Base-by-base conservation (phyloP, 495 filamentous ascomycete genomes). In the Neurospora pannonica region DNA sequence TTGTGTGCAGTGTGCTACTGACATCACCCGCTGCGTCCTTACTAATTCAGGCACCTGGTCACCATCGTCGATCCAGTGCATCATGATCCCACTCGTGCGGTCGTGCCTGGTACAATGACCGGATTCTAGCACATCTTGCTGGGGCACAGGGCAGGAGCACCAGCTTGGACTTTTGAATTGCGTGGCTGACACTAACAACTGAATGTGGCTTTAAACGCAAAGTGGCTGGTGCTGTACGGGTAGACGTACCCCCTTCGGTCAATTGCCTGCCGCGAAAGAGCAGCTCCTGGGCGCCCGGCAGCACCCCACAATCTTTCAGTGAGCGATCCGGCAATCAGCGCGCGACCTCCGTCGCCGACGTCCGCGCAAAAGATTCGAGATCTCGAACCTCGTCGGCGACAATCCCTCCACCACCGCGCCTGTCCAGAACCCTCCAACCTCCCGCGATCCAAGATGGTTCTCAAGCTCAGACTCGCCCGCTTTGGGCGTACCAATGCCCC, bases 381-480 rank as follows among this genome's bases (percentile, higher is more conserved):
- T 67, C 28, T 67, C 54, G 28, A 73, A 43, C 31, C 24, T 11
- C n/a, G 36, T 67, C 36, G 67, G 38, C 15, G 43, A 43, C 38
- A 71, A 34, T 48, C 46, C 75, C 73, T 24, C n/a, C 40, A 4
- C 70, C 43, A 43, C 31, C 70, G 39, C 39, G 71, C 72, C 71
- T 9, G 17, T 38, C 13, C 38, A 73, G 17, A n/a, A 0, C 19
- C 10, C 21, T 54, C n/a, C 73, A 8, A 21, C 38, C 34, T 15
- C 40, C 54, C 4, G 6, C 46, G 42, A 21, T 10, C 36, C 80
- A 85, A 74, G 72, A 99, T 99, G 96, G 97, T 98, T 71, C 87
- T 99, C 77, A 92, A 91, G 80, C 94, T 99, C 81, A 91, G 96
- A 71, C 88, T 99, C 78, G 92, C 96, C 70, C 96, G 96, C 85